Evolutionary conservation across 257 asterid species (phyloP).

Genomic region (Gentiana macrophylla): DNA sequence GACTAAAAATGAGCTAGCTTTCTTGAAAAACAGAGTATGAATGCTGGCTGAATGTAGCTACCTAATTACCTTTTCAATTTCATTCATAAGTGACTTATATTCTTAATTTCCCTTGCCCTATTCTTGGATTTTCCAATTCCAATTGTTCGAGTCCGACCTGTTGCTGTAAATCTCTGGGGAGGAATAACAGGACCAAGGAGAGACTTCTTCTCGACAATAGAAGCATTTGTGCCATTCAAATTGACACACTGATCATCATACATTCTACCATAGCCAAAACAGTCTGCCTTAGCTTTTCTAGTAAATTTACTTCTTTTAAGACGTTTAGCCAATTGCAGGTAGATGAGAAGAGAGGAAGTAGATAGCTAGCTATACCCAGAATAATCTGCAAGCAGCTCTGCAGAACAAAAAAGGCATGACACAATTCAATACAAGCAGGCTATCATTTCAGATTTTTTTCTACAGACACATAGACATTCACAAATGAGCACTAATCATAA

Average conservation of each 20-base stretch:
- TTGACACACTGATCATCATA: conserved; percentile 15
- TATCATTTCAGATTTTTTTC: no score
- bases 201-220: conserved; percentile 37
- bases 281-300: conserved; percentile 1
- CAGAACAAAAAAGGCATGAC: no score
- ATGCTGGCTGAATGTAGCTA: no score
- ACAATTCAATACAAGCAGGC: no score
- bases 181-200: conserved; percentile 36
- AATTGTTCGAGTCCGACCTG: conserved; percentile 22
- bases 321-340: conserved; percentile 36
- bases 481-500: no score
- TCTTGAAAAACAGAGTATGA: no score
- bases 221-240: conserved; percentile 6
- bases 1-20: no score
- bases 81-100: conserved; percentile 43
- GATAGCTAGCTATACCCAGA: no score
- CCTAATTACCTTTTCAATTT: conserved; percentile 49
- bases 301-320: conserved; percentile 17
- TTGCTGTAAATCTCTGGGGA: conserved; percentile 24
- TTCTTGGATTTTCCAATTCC: conserved; percentile 41
- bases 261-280: conserved; percentile 3
- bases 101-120: conserved; percentile 49
- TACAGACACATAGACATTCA: no score
- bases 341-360: no score
- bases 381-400: no score